Base-by-base conservation (phyloP, 225 moss, liverwort and hornwort genomes). In the Anthoceros angustus region DNA sequence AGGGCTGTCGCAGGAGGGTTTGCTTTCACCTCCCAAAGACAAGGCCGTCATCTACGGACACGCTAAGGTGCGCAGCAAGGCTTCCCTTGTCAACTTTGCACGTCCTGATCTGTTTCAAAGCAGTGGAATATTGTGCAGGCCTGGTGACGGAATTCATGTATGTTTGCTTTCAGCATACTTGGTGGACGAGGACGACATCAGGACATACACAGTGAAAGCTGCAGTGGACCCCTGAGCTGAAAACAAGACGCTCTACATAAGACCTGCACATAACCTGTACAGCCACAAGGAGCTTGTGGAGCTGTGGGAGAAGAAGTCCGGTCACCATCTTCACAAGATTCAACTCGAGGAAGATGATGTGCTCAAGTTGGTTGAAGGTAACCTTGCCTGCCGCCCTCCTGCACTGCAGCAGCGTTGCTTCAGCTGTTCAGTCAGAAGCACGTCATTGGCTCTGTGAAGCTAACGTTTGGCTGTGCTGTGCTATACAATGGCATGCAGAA, bases 261-360 rank as follows among this genome's bases (percentile, higher is more conserved):
- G 79, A 12, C 79, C 73, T 25, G 61, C 66, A 16, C 43, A 66
- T 14, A 68, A 67, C 38, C 15, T 25, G 25, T 12, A 72, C 2
- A 72, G 75, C 64, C 64, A 69, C 0, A 72, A 72, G 8, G 67
- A 73, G 45, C 50, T 76, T 3, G 66, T 79, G 8, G 70, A 72
- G 43, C 32, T 73, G 7, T 79, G 73, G 79, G 79, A 79, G 70
- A 62, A 71, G 68, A 76, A 73, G 45, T 38, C 76, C 39, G 76
- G 76, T 0, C 63, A 72, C 14, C 12, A 61, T 10, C 67, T 79
- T 1, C 72, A 78, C 42, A 79, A 79, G 67, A 73, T 42, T 6
- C 46, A 67, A 25, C 0, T 69, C 10, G 16, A 74, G 10, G 61
- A 43, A 2, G 72, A 78, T 3, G 75, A 78, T 7, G 26, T 78